Conservation (phyloP, 768 basidiomycete species). For the Mycena epipterygia region DNA sequence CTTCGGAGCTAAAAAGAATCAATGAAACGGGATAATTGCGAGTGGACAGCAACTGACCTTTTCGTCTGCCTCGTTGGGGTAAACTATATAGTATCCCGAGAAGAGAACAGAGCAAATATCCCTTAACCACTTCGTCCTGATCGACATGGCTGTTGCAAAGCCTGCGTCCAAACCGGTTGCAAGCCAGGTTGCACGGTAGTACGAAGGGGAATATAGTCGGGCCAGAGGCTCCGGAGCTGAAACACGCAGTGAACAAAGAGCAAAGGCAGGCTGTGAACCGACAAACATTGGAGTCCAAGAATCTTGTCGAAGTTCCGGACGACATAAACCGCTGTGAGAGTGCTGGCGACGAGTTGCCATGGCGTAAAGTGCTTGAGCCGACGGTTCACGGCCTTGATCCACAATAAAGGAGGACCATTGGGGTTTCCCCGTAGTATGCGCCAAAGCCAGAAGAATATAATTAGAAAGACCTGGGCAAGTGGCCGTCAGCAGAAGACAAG, state of each 20-base stretch:
- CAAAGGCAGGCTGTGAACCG: background rate
- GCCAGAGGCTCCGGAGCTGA: slow-evolving; percentile 95
- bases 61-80: slow-evolving; percentile 94
- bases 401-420: slow-evolving; percentile 75
- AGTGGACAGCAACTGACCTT: slow-evolving; percentile 69
- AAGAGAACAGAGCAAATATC: slow-evolving; percentile 91
- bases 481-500: background rate
- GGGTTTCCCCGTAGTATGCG: slow-evolving; percentile 76
- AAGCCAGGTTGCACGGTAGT: slow-evolving; percentile 73
- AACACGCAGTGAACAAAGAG: slow-evolving; percentile 19
- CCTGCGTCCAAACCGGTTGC: slow-evolving; percentile 97
- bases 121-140: slow-evolving; percentile 91
- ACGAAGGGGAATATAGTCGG: slow-evolving; percentile 89
- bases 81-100: slow-evolving; percentile 87
- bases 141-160: slow-evolving; percentile 95
- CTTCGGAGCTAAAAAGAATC: slow-evolving; percentile 76
- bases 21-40: background rate
- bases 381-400: slow-evolving; percentile 72
- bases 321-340: slow-evolving; percentile 88
- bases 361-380: slow-evolving; percentile 85
- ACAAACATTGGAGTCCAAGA: slow-evolving; percentile 83
- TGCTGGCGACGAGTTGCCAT: slow-evolving; percentile 94
- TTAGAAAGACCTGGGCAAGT: slow-evolving; percentile 82
- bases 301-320: slow-evolving; percentile 88
- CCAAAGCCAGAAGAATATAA: slow-evolving; percentile 94